These are phyloP conservation scores for Annulohypoxylon bovei DNA, from an alignment of 495 filamentous ascomycete species.

Conservation along the genomic window DNA sequence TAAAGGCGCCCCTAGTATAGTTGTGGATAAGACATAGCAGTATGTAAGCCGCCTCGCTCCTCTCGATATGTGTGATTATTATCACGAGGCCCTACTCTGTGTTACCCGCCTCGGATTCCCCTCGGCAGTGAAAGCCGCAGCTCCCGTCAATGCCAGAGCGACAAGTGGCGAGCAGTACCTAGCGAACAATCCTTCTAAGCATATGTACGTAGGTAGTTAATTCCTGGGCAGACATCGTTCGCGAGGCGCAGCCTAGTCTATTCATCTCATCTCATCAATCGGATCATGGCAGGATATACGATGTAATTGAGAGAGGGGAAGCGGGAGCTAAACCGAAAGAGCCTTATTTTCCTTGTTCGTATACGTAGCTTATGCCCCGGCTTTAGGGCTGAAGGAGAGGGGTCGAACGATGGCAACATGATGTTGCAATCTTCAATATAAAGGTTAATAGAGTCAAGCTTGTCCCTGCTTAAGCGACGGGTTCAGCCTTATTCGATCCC, in stretches of 20 bases:
- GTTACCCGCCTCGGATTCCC: background rate
- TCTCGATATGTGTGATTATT: background rate
- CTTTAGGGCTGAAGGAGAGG: background rate
- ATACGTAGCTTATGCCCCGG: background rate
- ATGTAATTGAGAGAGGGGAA: background rate
- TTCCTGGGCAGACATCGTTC: background rate
- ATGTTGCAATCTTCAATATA: constrained; percentile 26
- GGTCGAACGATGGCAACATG: constrained; percentile 21
- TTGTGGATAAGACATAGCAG: background rate
- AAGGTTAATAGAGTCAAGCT: background rate
- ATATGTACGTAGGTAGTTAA: too few species aligned
- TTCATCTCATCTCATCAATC: constrained; percentile 1
- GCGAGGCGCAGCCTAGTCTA: background rate
- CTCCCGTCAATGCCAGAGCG: constrained; percentile 9
- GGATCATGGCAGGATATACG: background rate
- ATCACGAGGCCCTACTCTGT: constrained; percentile 15
- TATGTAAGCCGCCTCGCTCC: background rate
- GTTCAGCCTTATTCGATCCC: constrained; percentile 22
- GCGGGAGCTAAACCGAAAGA: background rate
- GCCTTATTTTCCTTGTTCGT: background rate
- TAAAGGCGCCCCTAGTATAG: background rate
- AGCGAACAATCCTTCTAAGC: background rate
- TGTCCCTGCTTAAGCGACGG: constrained; percentile 12
- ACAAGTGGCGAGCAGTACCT: background rate
- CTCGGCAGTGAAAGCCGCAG: constrained; percentile 20